Base-by-base conservation (phyloP, 352 stramenopile species). In the Globisporangium spiculum region DNA sequence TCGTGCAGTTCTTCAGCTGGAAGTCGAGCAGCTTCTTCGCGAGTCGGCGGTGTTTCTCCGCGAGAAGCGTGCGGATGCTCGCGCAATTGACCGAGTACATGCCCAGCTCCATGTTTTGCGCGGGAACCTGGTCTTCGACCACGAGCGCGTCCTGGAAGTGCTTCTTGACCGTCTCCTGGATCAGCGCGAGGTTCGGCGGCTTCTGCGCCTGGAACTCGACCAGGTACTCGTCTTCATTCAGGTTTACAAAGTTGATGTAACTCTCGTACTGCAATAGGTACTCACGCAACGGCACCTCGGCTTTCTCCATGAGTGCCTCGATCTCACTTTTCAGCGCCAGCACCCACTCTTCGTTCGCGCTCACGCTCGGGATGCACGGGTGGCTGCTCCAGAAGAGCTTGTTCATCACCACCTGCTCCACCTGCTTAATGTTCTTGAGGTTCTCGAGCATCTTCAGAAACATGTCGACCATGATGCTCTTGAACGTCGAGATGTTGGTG, bases 331-430 rank as follows among this genome's bases (percentile, higher is more conserved):
- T 80, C 50, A 97, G 41, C 12, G 74, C 54, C 0, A 80, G 36
- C 1, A 97, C 91, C 92, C 91, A 98, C 0, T 79, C 69, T 83
- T 98, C 94, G 34, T 78, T 92, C n/a, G 75, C 67, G 58, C 87
- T 93, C 3, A 98, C 84, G 58, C 76, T 85, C 8, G 83, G 79
- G 4, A 98, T 85, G 48, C 92, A 87, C 10, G 94, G 95, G 65
- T 98, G 86, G 57, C 91, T 93, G 64, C 89, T 95, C 95, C 95
- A 98, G 57, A 98, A 98, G 0, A 98, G 79, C 66, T 96, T 96
- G 68, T 96, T 93, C 94, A 98, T 98, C 32, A 98, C 92, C 26
- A 84, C 75, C 46, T 96, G 84, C 74, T 98, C 95, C 9, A 94
- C 84, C 68, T 95, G 87, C 63, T 91, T 92, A 69, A 95, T 93